These are phyloP conservation scores for Trifolium dubium DNA, from an alignment of 306 rosid genomes.

Conservation along the genomic window DNA sequence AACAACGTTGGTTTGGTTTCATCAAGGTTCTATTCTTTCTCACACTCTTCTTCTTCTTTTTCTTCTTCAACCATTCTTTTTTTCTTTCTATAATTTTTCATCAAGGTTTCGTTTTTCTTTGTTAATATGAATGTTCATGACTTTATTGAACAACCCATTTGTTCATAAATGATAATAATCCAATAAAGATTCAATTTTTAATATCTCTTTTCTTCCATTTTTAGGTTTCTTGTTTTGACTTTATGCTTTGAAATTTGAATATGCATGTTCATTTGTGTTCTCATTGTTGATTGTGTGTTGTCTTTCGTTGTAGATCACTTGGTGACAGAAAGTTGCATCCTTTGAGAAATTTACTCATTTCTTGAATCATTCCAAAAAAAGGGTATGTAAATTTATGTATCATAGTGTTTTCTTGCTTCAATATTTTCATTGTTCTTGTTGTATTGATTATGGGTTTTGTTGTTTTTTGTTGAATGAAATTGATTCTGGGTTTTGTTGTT, in stretches of 20 bases:
- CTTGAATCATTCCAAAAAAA: constrained; percentile 50
- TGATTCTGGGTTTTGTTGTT: not conserved
- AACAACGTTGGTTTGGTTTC: constrained; percentile 10
- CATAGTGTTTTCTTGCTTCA: constrained; percentile 30
- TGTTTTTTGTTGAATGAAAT: not conserved
- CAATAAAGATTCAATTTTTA: constrained; percentile 30
- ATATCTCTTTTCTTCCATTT: constrained; percentile 7
- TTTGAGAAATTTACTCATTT: constrained; percentile 52
- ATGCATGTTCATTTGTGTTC: not conserved
- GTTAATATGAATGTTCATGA: not conserved
- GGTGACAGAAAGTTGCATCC: constrained; percentile 26
- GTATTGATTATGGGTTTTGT: constrained; percentile 23
- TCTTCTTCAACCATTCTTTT: constrained; percentile 16
- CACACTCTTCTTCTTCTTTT: not conserved
- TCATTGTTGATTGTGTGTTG: constrained; percentile 8
- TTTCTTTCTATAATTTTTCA: not conserved
- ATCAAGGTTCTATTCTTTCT: constrained; percentile 28
- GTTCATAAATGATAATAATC: not conserved
- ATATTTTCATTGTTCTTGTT: not conserved
- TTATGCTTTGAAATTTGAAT: not conserved
- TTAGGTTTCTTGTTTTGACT: constrained; percentile 4
- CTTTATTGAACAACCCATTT: constrained; percentile 1
- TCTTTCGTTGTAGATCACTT: constrained; percentile 44
- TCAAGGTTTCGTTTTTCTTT: not conserved
- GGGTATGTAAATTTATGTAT: constrained; percentile 38